Evolutionary conservation across 345 rosid genomes (phyloP).

Genomic region (Moricandia moricandioides): DNA sequence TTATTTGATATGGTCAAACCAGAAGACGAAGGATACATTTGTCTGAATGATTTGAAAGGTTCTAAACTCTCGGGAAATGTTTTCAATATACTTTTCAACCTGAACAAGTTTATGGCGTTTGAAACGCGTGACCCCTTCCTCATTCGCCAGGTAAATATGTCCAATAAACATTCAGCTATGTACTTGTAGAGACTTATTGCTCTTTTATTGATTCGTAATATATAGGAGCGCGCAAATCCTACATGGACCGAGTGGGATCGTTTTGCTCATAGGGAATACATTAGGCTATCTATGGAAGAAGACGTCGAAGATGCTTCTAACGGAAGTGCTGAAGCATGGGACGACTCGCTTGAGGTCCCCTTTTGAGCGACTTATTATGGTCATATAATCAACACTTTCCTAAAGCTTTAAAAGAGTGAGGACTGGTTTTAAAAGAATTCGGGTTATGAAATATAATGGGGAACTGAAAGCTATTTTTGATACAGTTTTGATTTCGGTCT

Average conservation of each 20-base stretch:
- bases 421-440: neutral
- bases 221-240: constrained; percentile 92
- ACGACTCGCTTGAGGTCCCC: constrained; percentile 95
- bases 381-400: neutral
- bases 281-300: constrained; percentile 98
- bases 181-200: neutral
- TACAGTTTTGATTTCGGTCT: constrained; percentile 11
- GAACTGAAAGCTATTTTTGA: neutral
- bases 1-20: constrained; percentile 93
- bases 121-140: constrained; percentile 97
- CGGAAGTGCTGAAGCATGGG: constrained; percentile 98
- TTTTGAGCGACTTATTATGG: constrained; percentile 52
- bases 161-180: neutral
- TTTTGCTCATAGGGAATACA: constrained; percentile 96
- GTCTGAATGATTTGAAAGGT: constrained; percentile 69
- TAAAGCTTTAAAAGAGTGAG: neutral
- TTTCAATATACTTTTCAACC: constrained; percentile 92
- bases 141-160: constrained; percentile 76
- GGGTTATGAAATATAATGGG: neutral
- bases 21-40: constrained; percentile 71
- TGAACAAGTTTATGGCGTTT: constrained; percentile 94
- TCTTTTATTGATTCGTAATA: neutral
- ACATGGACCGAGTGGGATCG: constrained; percentile 98
- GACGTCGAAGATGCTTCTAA: constrained; percentile 97
- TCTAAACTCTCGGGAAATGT: constrained; percentile 86